Base-by-base conservation (phyloP, 148 eudicot species). In the Gaultheria prostrata region DNA sequence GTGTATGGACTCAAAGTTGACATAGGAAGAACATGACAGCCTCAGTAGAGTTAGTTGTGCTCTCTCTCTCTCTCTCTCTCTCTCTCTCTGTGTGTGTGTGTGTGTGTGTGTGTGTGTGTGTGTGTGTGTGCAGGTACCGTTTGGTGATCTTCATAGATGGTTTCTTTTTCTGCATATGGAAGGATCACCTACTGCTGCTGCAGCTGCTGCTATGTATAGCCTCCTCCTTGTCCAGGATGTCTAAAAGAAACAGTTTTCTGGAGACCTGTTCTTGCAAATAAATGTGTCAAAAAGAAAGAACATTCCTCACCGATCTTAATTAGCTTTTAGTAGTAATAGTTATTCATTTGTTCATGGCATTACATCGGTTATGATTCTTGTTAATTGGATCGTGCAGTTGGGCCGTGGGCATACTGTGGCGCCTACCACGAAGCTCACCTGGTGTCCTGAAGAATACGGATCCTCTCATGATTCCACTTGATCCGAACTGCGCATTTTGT, bases 51-150 rank as follows among this genome's bases (percentile, higher is more conserved):
- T 20, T 33, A 56, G 81, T 57, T 21, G 45, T 78, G 80, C 80
- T 46, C 79, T 74, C 51, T 75, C 78, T 50, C 61, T 77, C 43
- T 53, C 57, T 26, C 80, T 77, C 80, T 76, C 56, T 76, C 54
- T 76, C 78, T 75, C 54, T 75, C 78, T 46, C 30, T 21, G 35
- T 33, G 35, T 33, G 35, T 33, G 35, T 45, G 28, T 32, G 15
- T 12, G 15, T 8, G 21, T 8, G 12, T 49, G 51, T 0, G 2
- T 11, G 53, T 11, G 1, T 11, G 53, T 0, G 11, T 6, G 24
- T 21, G 21, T 1, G 8, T 21, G 65, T 1, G 24, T 26, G 33
- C 28, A 63, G 32, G 30, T 59, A 59, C 28, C 6, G 67, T 24
- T 65, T 32, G 26, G 71, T 26, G 33, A 24, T 65, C 71, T 11